Percentiles rank a stretch among this genome's conserved stretches.
Evolutionary conservation across 768 basidiomycete species (phyloP).

Genomic region (Tylopilus balloui): DNA sequence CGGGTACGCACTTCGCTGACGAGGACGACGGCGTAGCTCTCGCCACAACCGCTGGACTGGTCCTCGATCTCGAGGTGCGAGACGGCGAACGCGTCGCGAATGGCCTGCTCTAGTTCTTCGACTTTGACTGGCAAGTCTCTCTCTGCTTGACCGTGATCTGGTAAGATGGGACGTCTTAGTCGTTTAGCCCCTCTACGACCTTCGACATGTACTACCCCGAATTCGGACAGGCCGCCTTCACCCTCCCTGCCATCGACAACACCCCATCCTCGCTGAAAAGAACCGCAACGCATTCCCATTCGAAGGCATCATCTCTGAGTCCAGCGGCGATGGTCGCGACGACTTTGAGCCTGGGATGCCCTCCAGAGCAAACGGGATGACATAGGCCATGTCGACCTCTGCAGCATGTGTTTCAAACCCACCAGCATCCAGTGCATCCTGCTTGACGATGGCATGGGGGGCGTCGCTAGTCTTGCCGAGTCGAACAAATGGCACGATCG

Average conservation of each 20-base stretch:
- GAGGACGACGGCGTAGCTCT: constrained; percentile 68
- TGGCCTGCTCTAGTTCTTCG: constrained; percentile 53
- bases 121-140: constrained; percentile 52
- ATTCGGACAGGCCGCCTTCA: constrained; percentile 17
- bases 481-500: constrained; percentile 58
- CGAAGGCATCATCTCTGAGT: constrained; percentile 32
- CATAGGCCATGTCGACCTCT: constrained; percentile 54
- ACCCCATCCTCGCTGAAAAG: constrained; percentile 37
- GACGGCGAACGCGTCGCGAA: constrained; percentile 60
- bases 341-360: constrained; percentile 66
- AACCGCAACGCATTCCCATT: constrained; percentile 48
- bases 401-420: constrained; percentile 47
- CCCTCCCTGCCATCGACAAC: constrained; percentile 70
- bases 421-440: constrained; percentile 64
- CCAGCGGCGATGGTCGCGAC: constrained; percentile 50
- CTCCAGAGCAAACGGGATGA: constrained; percentile 45
- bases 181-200: constrained; percentile 1
- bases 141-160: not conserved
- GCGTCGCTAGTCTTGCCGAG: constrained; percentile 43
- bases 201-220: constrained; percentile 8
- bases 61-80: constrained; percentile 71
- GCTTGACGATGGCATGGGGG: constrained; percentile 69
- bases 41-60: constrained; percentile 76
- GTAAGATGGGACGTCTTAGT: constrained; percentile 11
- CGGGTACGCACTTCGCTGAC: constrained; percentile 62